Evolutionary conservation across 148 eudicot genomes (phyloP).

Genomic region (Amaranthus palmeri): DNA sequence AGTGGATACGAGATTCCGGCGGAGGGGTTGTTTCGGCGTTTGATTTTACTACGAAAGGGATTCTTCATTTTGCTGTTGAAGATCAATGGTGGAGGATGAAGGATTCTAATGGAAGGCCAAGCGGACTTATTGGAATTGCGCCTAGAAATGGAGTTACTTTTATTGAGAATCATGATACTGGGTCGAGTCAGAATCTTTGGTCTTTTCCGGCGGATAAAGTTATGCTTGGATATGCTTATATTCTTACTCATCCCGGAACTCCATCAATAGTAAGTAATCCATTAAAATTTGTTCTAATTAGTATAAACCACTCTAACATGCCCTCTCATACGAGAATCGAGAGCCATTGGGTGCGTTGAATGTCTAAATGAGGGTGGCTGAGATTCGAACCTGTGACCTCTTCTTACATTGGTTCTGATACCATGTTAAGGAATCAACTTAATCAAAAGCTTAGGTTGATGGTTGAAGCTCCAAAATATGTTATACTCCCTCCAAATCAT

Average conservation of each 20-base stretch:
- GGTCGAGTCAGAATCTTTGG: slow-evolving; percentile 23
- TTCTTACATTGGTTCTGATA: no score
- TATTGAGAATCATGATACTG: slow-evolving; percentile 26
- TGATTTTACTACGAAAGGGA: slow-evolving; percentile 61
- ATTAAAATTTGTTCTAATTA: no score
- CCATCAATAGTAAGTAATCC: slow-evolving; percentile 21
- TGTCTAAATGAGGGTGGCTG: no score
- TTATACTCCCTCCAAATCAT: no score
- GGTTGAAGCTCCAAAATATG: no score
- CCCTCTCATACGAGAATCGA: no score
- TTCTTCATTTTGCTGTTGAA: slow-evolving; percentile 55
- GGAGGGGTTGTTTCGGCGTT: slow-evolving; percentile 46
- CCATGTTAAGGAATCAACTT: no score
- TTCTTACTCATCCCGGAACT: slow-evolving; percentile 28
- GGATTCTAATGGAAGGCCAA: slow-evolving; percentile 36
- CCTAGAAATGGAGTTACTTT: slow-evolving; percentile 35
- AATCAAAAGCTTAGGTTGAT: no score
- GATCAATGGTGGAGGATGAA: slow-evolving; percentile 62
- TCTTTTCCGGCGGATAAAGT: slow-evolving; percentile 17
- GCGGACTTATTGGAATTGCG: slow-evolving; percentile 53
- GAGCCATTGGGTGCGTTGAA: no score
- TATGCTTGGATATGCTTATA: slow-evolving; percentile 28
- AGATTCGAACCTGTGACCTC: no score
- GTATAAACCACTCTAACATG: no score
- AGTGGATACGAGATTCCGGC: slow-evolving; percentile 46